phyloP scores from a whole-genome alignment of 331 rosid species.

The Erythrophleum ivorense region DNA sequence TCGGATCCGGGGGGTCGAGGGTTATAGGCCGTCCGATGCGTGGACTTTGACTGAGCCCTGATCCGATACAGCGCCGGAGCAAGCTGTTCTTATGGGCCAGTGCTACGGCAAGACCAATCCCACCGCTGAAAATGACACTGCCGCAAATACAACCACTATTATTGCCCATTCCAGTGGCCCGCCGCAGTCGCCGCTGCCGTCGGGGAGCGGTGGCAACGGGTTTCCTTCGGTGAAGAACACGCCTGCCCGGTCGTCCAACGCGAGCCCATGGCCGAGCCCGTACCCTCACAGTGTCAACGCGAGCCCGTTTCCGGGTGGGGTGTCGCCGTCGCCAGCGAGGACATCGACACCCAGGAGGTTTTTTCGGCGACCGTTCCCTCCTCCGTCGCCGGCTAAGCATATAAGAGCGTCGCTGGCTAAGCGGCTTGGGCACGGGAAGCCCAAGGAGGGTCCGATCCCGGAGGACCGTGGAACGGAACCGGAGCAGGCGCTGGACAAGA shows the following conservation, averaged over 20 bases:
- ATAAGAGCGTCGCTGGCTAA: constrained; percentile 80
- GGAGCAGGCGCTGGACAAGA: constrained; percentile 83
- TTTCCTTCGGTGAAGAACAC: constrained; percentile 56
- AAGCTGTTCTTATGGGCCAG: constrained; percentile 61
- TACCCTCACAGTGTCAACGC: constrained; percentile 79
- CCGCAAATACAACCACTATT: constrained; percentile 49
- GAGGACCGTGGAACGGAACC: constrained; percentile 76
- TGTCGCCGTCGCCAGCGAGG: constrained; percentile 94
- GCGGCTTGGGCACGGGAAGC: constrained; percentile 73
- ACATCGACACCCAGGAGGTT: constrained; percentile 86
- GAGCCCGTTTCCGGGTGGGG: constrained; percentile 75
- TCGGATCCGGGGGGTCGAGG: constrained; percentile 39
- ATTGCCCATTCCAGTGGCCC: constrained; percentile 31
- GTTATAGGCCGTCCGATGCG: constrained; percentile 52
- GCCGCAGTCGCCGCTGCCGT: constrained; percentile 48
- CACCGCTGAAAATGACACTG: constrained; percentile 48
- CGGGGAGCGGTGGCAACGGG: constrained; percentile 35
- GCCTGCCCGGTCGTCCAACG: constrained; percentile 63
- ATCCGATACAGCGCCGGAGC: constrained; percentile 50
- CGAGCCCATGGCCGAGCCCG: constrained; percentile 95
- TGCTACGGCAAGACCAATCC: constrained; percentile 75
- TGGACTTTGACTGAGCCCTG: constrained; percentile 57
- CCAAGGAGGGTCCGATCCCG: constrained; percentile 88
- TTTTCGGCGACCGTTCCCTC: constrained; percentile 78
- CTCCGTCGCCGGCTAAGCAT: constrained; percentile 78